These are phyloP conservation scores for Penicillium verhagenii DNA, from an alignment of 495 filamentous ascomycete species.

Conservation along the genomic window DNA sequence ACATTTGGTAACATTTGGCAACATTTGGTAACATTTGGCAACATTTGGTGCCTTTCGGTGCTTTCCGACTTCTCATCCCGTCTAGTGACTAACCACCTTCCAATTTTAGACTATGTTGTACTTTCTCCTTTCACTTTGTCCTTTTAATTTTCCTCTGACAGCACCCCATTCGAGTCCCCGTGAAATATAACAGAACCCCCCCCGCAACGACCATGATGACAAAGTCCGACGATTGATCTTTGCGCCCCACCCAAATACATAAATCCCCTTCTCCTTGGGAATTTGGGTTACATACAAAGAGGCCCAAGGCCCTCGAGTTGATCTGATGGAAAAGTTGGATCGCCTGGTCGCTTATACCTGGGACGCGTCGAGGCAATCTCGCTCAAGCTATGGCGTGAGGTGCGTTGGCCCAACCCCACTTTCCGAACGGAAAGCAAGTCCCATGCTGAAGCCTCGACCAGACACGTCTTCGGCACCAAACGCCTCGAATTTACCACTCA, in stretches of 20 bases:
- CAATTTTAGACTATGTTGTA: no score
- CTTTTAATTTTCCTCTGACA: no score
- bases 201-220: neutral
- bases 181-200: no score
- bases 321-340: slow-evolving; percentile 1
- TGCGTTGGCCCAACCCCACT: neutral
- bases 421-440: neutral
- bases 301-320: neutral
- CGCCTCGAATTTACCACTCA: neutral
- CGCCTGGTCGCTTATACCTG: slow-evolving; percentile 2
- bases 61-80: no score
- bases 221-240: neutral
- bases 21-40: no score
- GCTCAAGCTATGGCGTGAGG: slow-evolving; percentile 7
- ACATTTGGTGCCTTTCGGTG: no score
- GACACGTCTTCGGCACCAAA: neutral
- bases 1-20: no score
- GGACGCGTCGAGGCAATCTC: slow-evolving; percentile 5
- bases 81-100: no score
- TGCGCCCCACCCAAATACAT: neutral
- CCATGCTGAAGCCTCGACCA: neutral
- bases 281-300: no score
- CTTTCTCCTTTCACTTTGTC: no score
- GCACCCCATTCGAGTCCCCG: no score
- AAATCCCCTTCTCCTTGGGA: neutral